A percentile compares a stretch with the other conserved stretches of the same genome.
Conservation (phyloP, 768 basidiomycete genomes). For the Leccinum fibrillosum region DNA sequence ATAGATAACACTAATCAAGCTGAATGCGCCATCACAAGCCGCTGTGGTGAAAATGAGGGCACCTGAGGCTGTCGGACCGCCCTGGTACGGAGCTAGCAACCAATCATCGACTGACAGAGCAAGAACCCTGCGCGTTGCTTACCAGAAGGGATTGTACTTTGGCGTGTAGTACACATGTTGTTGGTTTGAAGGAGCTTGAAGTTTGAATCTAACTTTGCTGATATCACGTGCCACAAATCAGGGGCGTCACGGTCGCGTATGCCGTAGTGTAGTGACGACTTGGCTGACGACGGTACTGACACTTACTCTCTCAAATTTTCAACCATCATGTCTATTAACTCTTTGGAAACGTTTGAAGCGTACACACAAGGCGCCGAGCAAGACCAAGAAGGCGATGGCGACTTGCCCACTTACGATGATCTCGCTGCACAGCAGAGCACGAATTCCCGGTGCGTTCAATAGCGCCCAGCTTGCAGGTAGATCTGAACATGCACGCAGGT, state of each 20-base stretch:
- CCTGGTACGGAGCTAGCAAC: neutral
- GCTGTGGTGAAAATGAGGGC: neutral
- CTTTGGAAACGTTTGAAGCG: slow-evolving; percentile 22
- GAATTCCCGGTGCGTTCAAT: slow-evolving; percentile 64
- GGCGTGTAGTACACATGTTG: neutral
- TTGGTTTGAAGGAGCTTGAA: neutral
- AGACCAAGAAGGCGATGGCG: slow-evolving; percentile 45
- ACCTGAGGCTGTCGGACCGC: neutral
- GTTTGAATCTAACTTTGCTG: neutral
- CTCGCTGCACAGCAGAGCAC: slow-evolving; percentile 74
- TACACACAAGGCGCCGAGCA: slow-evolving; percentile 37
- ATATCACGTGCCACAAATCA: slow-evolving; percentile 13
- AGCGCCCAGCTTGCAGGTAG: neutral
- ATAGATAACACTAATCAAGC: neutral
- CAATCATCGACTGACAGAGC: neutral
- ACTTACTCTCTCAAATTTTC: neutral
- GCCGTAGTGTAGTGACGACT: too few relatives aligned
- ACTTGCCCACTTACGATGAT: slow-evolving; percentile 77
- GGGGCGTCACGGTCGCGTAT: neutral
- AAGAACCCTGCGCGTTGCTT: too few relatives aligned
- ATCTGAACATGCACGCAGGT: slow-evolving; percentile 42
- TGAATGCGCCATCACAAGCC: neutral
- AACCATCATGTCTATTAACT: slow-evolving; percentile 18
- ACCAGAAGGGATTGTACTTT: neutral
- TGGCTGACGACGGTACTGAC: too few relatives aligned